Evolutionary conservation across 2,329 filamentous ascomycete species (phyloP), one percentile per base, ranked within the genome.

Genomic region (Cladosporium sp.): DNA sequence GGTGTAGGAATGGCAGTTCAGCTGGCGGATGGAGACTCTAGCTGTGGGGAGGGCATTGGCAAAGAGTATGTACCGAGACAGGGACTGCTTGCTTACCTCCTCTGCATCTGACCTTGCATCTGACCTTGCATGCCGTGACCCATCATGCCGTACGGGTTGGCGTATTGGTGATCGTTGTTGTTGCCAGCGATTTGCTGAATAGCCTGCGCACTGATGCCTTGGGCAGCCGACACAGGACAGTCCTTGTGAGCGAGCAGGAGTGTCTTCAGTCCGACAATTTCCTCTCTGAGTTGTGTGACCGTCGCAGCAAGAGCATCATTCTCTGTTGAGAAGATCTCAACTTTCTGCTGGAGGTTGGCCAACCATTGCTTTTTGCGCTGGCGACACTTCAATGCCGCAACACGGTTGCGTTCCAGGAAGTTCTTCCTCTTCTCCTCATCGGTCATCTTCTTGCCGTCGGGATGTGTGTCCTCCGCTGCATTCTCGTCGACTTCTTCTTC

Each of bases 291-390:
- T 71, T 91, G 88, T 1, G 90, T 90, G 66, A 98, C 93, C 68
- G 95, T 94, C 3, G 89, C 85, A 21, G 89, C 91, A 36, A 99
- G 84, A 1, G 88, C 88, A 74, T 99, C 95, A 69, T 98, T 98
- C 79, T 99, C 95, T 0, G 85, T 89, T 68, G 90, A 93, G 75
- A 93, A 98, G 70, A 96, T 85, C 77, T 99, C 95, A 18, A 98
- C 94, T 79, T 98, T 98, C 64, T 88, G 87, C 78, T 99, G 95
- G 1, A 99, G 85, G 71, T 97, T 98, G 34, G 91, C 91, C 65
- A 98, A 86, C 95, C 95, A 99, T 77, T 98, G 95, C 85, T 99
- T 99, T 85, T 99, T 99, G 23, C 95, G 88, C 78, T 99, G 95
- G 67, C 95, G 90, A 79, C 95, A 99, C 76, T 99, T 99, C 66